Evolutionary conservation across 257 asterid species (phyloP).

Genomic region (Solanum piurae): DNA sequence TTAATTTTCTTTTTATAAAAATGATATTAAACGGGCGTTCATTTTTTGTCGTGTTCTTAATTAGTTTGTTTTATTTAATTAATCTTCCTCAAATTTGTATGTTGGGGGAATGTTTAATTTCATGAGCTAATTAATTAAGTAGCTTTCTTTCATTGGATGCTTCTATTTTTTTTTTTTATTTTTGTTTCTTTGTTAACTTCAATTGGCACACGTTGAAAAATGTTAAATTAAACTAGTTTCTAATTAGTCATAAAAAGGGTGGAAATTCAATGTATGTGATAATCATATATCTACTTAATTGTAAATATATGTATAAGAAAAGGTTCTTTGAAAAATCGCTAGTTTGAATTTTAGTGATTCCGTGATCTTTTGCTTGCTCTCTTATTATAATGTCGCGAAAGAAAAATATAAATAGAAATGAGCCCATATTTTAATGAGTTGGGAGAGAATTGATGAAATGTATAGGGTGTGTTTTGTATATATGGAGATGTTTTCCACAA

Average conservation of each 20-base stretch:
- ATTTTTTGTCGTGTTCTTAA: background rate
- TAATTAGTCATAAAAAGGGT: background rate
- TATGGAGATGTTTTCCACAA: background rate
- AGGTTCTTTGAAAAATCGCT: background rate
- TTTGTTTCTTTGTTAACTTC: background rate
- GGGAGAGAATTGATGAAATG: background rate
- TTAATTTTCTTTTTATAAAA: background rate
- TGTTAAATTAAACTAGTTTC: background rate
- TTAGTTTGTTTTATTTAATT: background rate
- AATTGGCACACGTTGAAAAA: background rate
- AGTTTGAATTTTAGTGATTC: background rate
- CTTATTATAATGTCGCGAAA: background rate
- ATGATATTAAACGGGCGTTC: background rate
- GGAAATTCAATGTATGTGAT: background rate
- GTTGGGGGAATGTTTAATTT: background rate
- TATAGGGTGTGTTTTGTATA: background rate
- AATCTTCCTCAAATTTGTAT: background rate
- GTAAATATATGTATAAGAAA: background rate
- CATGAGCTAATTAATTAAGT: background rate
- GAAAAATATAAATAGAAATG: background rate
- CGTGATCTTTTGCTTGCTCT: background rate
- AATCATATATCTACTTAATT: background rate
- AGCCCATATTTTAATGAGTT: background rate
- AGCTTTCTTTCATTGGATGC: background rate
- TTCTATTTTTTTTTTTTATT: background rate